phyloP scores from a whole-genome alignment of 1,284 basidiomycete genomes.

The Golubevia sp. region DNA sequence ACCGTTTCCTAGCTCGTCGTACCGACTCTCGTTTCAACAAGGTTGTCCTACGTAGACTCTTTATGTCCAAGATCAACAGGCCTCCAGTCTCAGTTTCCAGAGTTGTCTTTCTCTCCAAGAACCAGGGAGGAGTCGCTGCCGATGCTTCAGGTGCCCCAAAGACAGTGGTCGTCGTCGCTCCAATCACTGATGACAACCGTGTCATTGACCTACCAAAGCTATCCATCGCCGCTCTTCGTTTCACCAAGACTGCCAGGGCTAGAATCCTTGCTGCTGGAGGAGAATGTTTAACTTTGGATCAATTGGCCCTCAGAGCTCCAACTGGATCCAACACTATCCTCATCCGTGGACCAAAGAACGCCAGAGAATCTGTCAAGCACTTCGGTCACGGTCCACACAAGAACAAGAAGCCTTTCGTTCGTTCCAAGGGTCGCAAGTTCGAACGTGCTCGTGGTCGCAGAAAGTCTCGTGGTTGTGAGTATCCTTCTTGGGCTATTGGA shows the following conservation, averaged over 20 bases:
- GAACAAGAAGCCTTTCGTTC: slow-evolving; percentile 90
- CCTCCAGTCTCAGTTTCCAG: slow-evolving; percentile 78
- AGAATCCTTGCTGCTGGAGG: slow-evolving; percentile 95
- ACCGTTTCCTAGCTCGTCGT: slow-evolving; percentile 97
- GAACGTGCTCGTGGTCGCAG: slow-evolving; percentile 66
- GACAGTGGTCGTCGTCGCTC: slow-evolving; percentile 86
- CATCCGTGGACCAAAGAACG: slow-evolving; percentile 87
- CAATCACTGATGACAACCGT: slow-evolving; percentile 96
- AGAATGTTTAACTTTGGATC: slow-evolving; percentile 92
- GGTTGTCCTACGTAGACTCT: slow-evolving; percentile 93
- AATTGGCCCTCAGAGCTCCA: slow-evolving; percentile 89
- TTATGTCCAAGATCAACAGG: slow-evolving; percentile 96
- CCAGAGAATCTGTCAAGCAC: slow-evolving; percentile 93
- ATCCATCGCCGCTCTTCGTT: slow-evolving; percentile 89
- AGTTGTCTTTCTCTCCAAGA: slow-evolving; percentile 56
- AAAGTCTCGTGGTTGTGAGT: slow-evolving; percentile 63
- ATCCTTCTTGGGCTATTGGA: no score
- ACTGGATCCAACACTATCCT: slow-evolving; percentile 95
- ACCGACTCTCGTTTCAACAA: slow-evolving; percentile 98
- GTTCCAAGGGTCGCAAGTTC: slow-evolving; percentile 91
- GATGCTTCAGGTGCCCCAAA: slow-evolving; percentile 64
- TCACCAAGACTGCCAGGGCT: slow-evolving; percentile 89
- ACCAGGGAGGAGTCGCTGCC: slow-evolving; percentile 48
- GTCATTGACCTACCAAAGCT: slow-evolving; percentile 85
- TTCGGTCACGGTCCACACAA: slow-evolving; percentile 67